phyloP scores from a whole-genome alignment of 2,329 filamentous ascomycete genomes.

The Scedosporium boydii region DNA sequence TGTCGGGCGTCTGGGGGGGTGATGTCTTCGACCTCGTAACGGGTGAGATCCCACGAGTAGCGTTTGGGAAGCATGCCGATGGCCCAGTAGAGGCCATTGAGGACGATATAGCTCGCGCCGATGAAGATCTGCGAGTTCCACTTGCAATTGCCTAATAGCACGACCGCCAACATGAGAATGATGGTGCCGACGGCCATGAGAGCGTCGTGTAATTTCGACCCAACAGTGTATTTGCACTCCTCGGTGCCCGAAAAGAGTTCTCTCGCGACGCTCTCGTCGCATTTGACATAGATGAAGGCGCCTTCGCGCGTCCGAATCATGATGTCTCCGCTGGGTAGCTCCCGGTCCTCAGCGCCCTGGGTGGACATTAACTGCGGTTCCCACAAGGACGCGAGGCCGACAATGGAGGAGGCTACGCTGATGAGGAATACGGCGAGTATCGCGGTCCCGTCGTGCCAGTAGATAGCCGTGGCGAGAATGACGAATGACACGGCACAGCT shows the following conservation, averaged over 20 bases:
- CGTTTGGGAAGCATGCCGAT: slow-evolving; percentile 38
- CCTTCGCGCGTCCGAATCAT: slow-evolving; percentile 52
- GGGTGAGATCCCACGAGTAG: slow-evolving; percentile 48
- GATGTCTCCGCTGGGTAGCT: slow-evolving; percentile 46
- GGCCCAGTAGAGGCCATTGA: slow-evolving; percentile 52
- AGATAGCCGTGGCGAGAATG: slow-evolving; percentile 35
- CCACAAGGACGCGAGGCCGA: slow-evolving; percentile 51
- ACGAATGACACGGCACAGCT: slow-evolving; percentile 27
- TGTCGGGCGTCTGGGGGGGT: slow-evolving; percentile 28
- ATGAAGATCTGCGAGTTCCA: slow-evolving; percentile 52
- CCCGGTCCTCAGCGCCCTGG: slow-evolving; percentile 18
- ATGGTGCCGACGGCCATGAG: slow-evolving; percentile 50
- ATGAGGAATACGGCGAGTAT: slow-evolving; percentile 39
- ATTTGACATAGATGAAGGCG: slow-evolving; percentile 47
- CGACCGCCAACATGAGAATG: slow-evolving; percentile 51
- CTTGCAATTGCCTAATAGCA: slow-evolving; percentile 52
- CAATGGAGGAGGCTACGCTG: slow-evolving; percentile 40
- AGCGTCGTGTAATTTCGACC: slow-evolving; percentile 31
- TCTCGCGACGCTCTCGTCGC: slow-evolving; percentile 50
- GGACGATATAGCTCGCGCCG: slow-evolving; percentile 44
- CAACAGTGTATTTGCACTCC: slow-evolving; percentile 46
- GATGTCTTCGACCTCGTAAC: slow-evolving; percentile 33
- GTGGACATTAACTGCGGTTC: slow-evolving; percentile 40
- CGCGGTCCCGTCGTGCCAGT: slow-evolving; percentile 26
- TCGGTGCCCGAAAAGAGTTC: slow-evolving; percentile 54